Evolutionary conservation across 257 asterid species (phyloP), one percentile per base, ranked within the genome.

Genomic region (Eustoma russellianum): DNA sequence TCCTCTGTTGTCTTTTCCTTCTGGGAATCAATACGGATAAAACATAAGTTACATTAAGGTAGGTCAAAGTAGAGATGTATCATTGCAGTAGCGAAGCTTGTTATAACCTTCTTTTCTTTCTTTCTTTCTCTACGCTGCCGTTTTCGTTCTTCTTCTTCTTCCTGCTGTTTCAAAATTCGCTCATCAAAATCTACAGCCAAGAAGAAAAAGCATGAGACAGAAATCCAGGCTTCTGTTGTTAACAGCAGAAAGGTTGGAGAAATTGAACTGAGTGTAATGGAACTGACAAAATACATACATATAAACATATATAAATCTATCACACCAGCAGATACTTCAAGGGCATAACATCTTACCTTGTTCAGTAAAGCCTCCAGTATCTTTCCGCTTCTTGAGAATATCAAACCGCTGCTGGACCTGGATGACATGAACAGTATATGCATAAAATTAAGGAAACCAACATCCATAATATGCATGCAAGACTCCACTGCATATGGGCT

Each of bases 381-480:
- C 95, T 74, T 88, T 92, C 50, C 93, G 80, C 71, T 87, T 92
- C 82, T 92, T 92, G 46, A 85, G 88, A 60, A 65, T 61, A 63
- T 92, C 98, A 78, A 92, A 92, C 56, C 99, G 87, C 70, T 70
- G 77, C 66, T 88, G 94, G 55, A 92, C 99, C 97, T 92, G 85
- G 30, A 24, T 41, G 53, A 50, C 68, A 62, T 61, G 52, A 33
- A 62, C 60, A 53, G 6, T 41, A 19, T 35, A 15, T 44, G 44
- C 38, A 43, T 46, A 66, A 46, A 15, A n/a, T 41, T 34, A 6
- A 17, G 11, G 16, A n/a, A 17, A 5, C 33, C 33, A 7, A 41
- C 16, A 50, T 16, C 17, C 19, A 18, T 2, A 45, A 48, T n/a
- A n/a, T 24, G 30, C 2, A 24, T 24, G 30, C 30, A 24, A 24